Evolutionary conservation across 2,329 filamentous ascomycete genomes (phyloP).

Genomic region (Sporothrix pallida): DNA sequence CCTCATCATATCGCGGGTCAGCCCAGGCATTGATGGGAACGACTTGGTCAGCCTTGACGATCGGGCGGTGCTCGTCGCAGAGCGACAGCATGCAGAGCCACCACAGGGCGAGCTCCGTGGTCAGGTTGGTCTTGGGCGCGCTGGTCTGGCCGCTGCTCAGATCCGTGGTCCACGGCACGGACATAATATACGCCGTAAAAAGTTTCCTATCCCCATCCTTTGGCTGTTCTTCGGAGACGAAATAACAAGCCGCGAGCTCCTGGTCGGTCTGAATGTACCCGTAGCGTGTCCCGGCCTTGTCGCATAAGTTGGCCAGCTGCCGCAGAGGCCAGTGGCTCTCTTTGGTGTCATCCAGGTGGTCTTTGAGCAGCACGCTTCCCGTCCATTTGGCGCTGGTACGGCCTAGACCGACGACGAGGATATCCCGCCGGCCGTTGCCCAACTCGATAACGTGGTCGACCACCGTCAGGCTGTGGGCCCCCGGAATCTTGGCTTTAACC

Average conservation of each 20-base stretch:
- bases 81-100: conserved; percentile 21
- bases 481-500: not conserved
- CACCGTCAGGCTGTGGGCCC: not conserved
- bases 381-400: not conserved
- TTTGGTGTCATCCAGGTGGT: accelerated
- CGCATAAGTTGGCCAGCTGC: not conserved
- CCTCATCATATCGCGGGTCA: not conserved
- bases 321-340: not conserved
- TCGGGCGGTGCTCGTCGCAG: not conserved
- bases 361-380: not conserved
- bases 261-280: conserved; percentile 23
- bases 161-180: conserved; percentile 19
- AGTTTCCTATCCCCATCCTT: not conserved
- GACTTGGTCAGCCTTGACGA: not conserved
- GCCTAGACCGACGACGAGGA: conserved; percentile 5
- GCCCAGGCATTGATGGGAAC: conserved; percentile 6
- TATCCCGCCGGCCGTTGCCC: conserved; percentile 1
- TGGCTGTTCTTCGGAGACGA: not conserved
- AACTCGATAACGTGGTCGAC: conserved; percentile 14
- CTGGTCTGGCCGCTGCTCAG: not conserved
- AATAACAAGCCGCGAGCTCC: conserved; percentile 9
- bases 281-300: not conserved
- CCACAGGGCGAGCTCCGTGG: conserved; percentile 21
- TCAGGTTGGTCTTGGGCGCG: not conserved
- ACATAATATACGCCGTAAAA: not conserved